A percentile compares a stretch with the other conserved stretches of the same genome.
Evolutionary conservation across 1,284 basidiomycete genomes (phyloP).

Genomic region (Puccinia polysora): DNA sequence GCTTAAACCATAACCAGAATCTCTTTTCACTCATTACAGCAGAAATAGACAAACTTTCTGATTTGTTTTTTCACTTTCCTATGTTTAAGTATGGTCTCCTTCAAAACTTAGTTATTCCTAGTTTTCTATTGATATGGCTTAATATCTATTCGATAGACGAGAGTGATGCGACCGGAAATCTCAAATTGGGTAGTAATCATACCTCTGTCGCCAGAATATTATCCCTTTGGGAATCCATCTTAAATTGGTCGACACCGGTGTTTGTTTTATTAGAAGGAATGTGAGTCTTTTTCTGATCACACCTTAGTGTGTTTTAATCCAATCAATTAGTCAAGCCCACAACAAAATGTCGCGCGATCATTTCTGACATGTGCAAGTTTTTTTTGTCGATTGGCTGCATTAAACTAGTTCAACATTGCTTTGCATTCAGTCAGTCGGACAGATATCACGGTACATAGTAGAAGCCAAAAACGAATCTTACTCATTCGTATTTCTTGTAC

Average conservation of each 20-base stretch:
- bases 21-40: background rate
- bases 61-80: constrained; percentile 25
- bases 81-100: constrained; percentile 45
- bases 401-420: constrained; percentile 31
- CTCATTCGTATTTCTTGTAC: constrained; percentile 45
- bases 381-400: background rate
- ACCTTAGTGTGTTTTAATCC: background rate
- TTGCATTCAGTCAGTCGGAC: constrained; percentile 41
- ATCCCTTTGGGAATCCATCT: constrained; percentile 66
- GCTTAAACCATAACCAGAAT: background rate
- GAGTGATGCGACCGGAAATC: constrained; percentile 57
- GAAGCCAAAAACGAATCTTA: constrained; percentile 37
- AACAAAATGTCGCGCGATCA: background rate
- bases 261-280: constrained; percentile 77
- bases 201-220: constrained; percentile 55
- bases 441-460: constrained; percentile 39
- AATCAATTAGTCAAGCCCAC: background rate
- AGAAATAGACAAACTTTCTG: background rate
- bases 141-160: constrained; percentile 60
- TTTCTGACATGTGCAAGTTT: background rate
- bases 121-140: constrained; percentile 73
- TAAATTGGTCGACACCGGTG: constrained; percentile 67
- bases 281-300: constrained; percentile 58
- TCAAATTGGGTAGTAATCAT: constrained; percentile 50
- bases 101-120: constrained; percentile 62